Evolutionary conservation across 2,329 filamentous ascomycete genomes (phyloP).

Genomic region (Colletotrichum higginsianum): DNA sequence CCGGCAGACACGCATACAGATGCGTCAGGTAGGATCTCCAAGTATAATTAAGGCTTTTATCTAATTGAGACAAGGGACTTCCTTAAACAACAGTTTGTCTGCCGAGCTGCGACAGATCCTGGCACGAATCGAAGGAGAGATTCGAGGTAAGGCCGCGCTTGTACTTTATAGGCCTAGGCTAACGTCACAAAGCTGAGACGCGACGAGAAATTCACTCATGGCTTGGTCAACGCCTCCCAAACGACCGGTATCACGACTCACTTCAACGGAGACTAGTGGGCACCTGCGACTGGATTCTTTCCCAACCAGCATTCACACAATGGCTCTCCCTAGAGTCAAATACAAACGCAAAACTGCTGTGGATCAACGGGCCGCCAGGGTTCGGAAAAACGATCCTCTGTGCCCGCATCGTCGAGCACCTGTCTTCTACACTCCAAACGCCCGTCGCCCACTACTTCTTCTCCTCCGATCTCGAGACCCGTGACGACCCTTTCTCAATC

Average conservation of each 20-base stretch:
- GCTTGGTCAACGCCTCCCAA: conserved; percentile 31
- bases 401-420: conserved; percentile 48
- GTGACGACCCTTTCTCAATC: conserved; percentile 46
- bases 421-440: neutral
- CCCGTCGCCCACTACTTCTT: conserved; percentile 50
- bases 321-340: conserved; percentile 43
- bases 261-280: conserved; percentile 42
- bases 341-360: conserved; percentile 45
- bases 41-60: neutral
- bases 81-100: neutral
- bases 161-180: neutral
- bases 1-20: neutral
- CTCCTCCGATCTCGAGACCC: conserved; percentile 45
- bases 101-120: conserved; percentile 1
- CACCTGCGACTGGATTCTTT: conserved; percentile 50
- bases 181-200: conserved; percentile 12
- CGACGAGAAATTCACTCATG: conserved; percentile 42
- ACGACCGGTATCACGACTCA: conserved; percentile 44
- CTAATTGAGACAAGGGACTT: neutral
- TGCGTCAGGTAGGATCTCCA: neutral
- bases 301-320: conserved; percentile 31
- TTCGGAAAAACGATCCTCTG: conserved; percentile 55
- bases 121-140: conserved; percentile 8
- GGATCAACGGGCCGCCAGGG: conserved; percentile 51
- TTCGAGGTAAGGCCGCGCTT: neutral